Conservation (phyloP, 1,284 basidiomycete species). For the Rhodotorula glutinis region DNA sequence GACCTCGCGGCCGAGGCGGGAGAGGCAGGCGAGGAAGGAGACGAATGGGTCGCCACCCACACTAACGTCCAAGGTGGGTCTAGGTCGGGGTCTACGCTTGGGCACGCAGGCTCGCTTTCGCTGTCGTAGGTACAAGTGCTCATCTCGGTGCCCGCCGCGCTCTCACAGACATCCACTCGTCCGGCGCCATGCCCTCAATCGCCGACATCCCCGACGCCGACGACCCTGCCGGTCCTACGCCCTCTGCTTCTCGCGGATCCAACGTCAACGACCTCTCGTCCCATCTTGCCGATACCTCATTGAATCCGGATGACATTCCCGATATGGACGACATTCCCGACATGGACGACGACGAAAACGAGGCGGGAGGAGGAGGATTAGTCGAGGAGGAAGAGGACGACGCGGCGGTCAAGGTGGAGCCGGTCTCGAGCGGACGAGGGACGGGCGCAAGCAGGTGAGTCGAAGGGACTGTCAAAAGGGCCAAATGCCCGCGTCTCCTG, state of each 20-base stretch:
- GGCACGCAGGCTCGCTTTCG: too few species aligned
- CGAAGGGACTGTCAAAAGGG: too few species aligned
- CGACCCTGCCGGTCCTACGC: conserved; percentile 12
- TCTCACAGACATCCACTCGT: conserved; percentile 15
- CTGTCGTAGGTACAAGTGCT: too few species aligned
- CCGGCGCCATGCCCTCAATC: conserved; percentile 52
- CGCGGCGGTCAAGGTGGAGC: conserved; percentile 58
- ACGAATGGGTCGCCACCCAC: conserved; percentile 55
- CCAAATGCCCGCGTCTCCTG: too few species aligned
- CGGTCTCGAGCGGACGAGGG: conserved; percentile 5
- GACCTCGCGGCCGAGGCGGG: conserved; percentile 48
- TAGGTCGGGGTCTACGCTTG: too few species aligned
- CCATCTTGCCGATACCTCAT: conserved; percentile 26
- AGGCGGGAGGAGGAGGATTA: conserved; percentile 58
- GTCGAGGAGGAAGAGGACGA: conserved; percentile 63
- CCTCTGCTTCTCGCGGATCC: not conserved
- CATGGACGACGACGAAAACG: conserved; percentile 66
- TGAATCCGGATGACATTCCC: conserved; percentile 48
- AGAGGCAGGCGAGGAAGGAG: conserved; percentile 48
- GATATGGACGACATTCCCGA: conserved; percentile 89
- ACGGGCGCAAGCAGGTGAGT: conserved; percentile 44
- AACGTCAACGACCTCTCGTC: conserved; percentile 3
- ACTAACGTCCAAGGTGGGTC: conserved; percentile 28
- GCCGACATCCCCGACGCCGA: conserved; percentile 79
- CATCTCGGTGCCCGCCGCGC: too few species aligned